Base-by-base conservation (phyloP, 768 basidiomycete genomes). In the Cystofilobasidium ferigula region DNA sequence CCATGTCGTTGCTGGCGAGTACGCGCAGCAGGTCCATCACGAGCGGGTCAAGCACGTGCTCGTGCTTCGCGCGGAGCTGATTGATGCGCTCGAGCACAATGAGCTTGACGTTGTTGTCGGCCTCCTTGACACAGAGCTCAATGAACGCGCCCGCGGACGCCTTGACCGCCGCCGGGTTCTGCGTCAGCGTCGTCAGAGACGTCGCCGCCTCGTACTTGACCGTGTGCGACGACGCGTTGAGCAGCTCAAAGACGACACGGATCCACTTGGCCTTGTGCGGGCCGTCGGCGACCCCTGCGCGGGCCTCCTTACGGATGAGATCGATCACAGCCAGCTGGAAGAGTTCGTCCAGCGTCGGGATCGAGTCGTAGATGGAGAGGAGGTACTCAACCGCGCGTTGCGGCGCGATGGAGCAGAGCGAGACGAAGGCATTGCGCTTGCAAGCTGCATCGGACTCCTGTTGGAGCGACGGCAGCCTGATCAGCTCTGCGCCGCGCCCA, bases 151-250 rank as follows among this genome's bases (percentile, higher is more conserved):
- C 83, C 4, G 92, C 93, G 57, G 92, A 88, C 69, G 94, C 93
- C 81, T 97, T 98, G 68, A 98, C 84, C 12, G 95, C 95, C 24
- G 91, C 89, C 18, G 92, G 86, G 76, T 94, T 94, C 77, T 94
- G 90, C 0, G 94, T 97, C 38, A 98, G 81, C 3, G 87, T 85
- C 0, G 95, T 98, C 47, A 98, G 81, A 3, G 90, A 94, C 5
- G 87, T 91, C 1, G 95, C 94, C 26, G 94, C 94, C 73, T 98
- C 95, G 72, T 98, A 98, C 75, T 94, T 95, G 67, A 97, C 94
- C 63, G 65, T 69, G 74, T 92, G 87, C 9, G 90, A 93, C 0
- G 87, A 80, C 2, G 88, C 86, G 73, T 88, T 88, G 57, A 98
- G 81, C 24, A 97, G 82, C 73, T 97, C 92, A 67, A 92, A 91